Evolutionary conservation across 345 rosid genomes (phyloP), one percentile per base, ranked within the genome.

Genomic region (Noccaea caerulescens): DNA sequence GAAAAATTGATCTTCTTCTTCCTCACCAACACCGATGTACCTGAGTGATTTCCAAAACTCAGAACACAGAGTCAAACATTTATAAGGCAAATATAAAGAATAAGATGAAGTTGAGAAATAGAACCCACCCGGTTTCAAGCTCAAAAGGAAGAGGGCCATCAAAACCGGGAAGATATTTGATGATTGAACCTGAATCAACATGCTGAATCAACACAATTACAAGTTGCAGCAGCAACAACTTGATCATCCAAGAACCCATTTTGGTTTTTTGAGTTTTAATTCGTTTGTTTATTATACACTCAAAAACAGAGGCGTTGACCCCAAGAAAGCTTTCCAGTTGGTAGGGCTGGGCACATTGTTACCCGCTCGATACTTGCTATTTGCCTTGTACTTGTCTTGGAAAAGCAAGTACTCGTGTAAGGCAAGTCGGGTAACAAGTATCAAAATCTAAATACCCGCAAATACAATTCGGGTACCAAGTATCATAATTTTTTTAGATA

Each of bases 91-190:
- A 27, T 13, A 8, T 23, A 53, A 20, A 20, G 37, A 10, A n/a
- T n/a, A 20, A 14, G 20, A 36, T 16, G 54, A 4, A 10, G 46
- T 27, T 27, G 30, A 47, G 18, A 10, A 44, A 61, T 64, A 72
- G 8, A 41, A 61, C 86, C 88, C 3, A 33, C 36, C 36, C 88
- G 3, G 86, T 83, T 76, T 85, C 82, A 38, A 85, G 84, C 65
- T 81, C 73, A 75, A 85, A 85, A 12, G 84, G 85, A 79, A 85
- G 86, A 12, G 75, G 54, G 6, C 69, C 81, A 11, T 68, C 54
- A 62, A 79, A 85, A 14, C 84, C 84, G 62, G 88, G 85, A 13
- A 83, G 79, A 64, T 49, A 32, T 13, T n/a, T 74, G 18, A 84
- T 10, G 38, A 52, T 65, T 9, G 80, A 73, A 16, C 66, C 37